These are phyloP conservation scores for Leucogyrophana mollusca DNA, from an alignment of 768 basidiomycete species.

Conservation along the genomic window DNA sequence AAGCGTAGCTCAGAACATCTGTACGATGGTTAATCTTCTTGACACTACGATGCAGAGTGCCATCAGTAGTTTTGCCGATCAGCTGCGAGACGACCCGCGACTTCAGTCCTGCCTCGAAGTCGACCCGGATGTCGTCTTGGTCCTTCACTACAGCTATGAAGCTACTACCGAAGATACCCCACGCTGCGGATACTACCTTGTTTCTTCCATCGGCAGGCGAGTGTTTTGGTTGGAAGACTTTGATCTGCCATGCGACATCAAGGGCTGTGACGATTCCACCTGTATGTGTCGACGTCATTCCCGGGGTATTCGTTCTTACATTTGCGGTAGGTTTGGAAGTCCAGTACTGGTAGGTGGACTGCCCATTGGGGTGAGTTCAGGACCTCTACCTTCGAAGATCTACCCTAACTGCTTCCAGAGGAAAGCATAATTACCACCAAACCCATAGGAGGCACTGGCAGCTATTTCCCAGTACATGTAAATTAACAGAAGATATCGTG, in stretches of 20 bases:
- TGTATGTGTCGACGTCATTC: slow-evolving; percentile 17
- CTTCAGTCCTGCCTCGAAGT: slow-evolving; percentile 4
- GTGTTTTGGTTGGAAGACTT: slow-evolving; percentile 29
- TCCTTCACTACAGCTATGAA: slow-evolving; percentile 13
- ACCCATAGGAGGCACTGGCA: slow-evolving; percentile 32
- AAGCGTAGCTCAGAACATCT: not conserved
- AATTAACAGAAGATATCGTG: slow-evolving; percentile 16
- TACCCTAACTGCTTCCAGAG: no score
- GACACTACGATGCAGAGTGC: not conserved
- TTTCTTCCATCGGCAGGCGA: slow-evolving; percentile 10
- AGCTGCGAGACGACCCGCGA: not conserved
- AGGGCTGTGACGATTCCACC: slow-evolving; percentile 14
- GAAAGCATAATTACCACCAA: no score
- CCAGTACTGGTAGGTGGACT: slow-evolving; percentile 26
- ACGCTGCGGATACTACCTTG: slow-evolving; percentile 23
- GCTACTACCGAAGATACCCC: not conserved
- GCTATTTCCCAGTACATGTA: slow-evolving; percentile 24
- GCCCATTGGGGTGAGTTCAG: no score
- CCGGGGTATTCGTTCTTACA: slow-evolving; percentile 1
- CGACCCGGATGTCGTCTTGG: slow-evolving; percentile 11
- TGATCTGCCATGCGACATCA: slow-evolving; percentile 19
- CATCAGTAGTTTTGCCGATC: not conserved
- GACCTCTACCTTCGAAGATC: no score
- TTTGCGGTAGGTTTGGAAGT: slow-evolving; percentile 20
- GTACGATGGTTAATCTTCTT: not conserved